phyloP scores from a whole-genome alignment of 2,329 filamentous ascomycete species.

The Chaetomium globosum region DNA sequence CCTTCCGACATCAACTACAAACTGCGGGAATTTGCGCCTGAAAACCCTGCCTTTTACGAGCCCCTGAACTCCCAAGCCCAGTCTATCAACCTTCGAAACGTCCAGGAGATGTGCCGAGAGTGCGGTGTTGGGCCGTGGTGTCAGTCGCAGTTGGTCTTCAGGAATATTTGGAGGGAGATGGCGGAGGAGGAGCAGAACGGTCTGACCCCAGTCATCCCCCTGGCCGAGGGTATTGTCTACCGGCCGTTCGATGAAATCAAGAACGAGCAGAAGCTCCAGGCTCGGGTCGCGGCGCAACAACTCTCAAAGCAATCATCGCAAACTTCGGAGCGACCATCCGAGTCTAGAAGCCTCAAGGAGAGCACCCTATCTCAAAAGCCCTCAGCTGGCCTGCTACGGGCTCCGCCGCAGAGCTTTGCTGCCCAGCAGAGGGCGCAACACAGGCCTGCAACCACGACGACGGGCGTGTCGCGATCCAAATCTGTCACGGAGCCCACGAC shows the following conservation, averaged over 20 bases:
- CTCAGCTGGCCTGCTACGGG: conserved; percentile 52
- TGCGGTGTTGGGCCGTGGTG: conserved; percentile 63
- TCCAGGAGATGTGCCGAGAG: conserved; percentile 60
- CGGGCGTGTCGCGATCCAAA: conserved; percentile 40
- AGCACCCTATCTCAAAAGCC: conserved; percentile 39
- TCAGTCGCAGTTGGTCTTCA: conserved; percentile 51
- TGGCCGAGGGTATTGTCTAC: conserved; percentile 65
- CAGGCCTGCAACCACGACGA: conserved; percentile 45
- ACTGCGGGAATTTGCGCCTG: conserved; percentile 60
- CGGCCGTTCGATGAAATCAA: conserved; percentile 64
- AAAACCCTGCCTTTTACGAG: conserved; percentile 60
- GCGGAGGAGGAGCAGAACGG: conserved; percentile 69
- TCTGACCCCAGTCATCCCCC: conserved; percentile 64
- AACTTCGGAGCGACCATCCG: conserved; percentile 38
- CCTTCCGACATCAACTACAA: conserved; percentile 61
- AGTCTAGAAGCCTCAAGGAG: conserved; percentile 38
- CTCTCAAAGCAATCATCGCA: conserved; percentile 26
- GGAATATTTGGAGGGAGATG: conserved; percentile 66
- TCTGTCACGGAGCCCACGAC: conserved; percentile 41
- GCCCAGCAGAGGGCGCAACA: conserved; percentile 65
- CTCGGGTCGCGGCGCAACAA: conserved; percentile 34
- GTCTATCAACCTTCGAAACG: conserved; percentile 53
- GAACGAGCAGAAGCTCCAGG: conserved; percentile 53
- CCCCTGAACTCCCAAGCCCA: conserved; percentile 51
- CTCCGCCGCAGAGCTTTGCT: conserved; percentile 66